Evolutionary conservation across 208 protist genomes (phyloP).

Genomic region (Acanthamoeba royreba): DNA sequence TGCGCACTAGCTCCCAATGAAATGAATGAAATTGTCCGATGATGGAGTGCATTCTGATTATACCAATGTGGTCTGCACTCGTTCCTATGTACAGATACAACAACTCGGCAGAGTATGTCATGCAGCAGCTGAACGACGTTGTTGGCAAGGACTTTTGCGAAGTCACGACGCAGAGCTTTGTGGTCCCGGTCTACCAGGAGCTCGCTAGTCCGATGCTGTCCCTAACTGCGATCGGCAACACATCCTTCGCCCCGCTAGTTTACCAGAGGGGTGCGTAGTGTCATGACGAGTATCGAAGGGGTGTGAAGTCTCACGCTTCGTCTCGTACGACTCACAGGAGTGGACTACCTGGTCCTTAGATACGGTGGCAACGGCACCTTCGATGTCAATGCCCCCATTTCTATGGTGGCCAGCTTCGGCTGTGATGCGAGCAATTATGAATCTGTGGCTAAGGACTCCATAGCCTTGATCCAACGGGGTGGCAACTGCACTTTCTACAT

Average conservation of each 20-base stretch:
- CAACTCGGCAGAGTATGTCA: not conserved
- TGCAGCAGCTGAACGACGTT: not conserved
- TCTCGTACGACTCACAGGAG: no score
- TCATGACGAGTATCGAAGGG: no score
- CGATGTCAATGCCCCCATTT: not conserved
- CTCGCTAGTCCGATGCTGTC: not conserved
- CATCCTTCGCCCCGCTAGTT: not conserved
- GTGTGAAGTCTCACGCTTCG: no score
- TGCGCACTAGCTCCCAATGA: no score
- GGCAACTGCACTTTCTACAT: not conserved
- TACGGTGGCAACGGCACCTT: slow-evolving; percentile 1
- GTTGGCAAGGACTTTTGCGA: not conserved
- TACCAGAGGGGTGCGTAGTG: not conserved
- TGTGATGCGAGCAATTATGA: not conserved
- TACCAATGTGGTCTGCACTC: no score
- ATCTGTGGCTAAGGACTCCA: not conserved
- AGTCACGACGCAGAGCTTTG: not conserved
- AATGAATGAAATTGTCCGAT: no score
- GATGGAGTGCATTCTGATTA: no score
- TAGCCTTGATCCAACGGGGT: not conserved
- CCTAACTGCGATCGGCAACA: not conserved
- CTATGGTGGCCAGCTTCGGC: not conserved
- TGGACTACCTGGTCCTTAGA: not conserved
- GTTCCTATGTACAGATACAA: not conserved
- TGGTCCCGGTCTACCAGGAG: not conserved